Evolutionary conservation across 129 eudicot genomes (phyloP).

Genomic region (Flaveria bidentis): DNA sequence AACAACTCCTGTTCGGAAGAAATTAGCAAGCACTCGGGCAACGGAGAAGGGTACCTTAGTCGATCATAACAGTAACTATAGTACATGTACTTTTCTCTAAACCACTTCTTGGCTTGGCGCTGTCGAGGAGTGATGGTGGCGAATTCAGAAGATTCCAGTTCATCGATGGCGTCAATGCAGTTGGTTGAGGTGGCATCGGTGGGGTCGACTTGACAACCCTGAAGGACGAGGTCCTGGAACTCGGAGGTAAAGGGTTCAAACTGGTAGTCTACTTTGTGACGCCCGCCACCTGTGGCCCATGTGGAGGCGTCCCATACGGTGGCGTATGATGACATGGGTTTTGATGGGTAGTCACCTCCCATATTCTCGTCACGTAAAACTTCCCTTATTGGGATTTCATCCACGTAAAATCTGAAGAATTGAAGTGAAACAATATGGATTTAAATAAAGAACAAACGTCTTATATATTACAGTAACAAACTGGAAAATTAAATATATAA

Average conservation of each 20-base stretch:
- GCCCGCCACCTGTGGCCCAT: constrained; percentile 88
- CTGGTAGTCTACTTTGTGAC: constrained; percentile 59
- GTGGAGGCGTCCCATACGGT: constrained; percentile 88
- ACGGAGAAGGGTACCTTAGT: constrained; percentile 58
- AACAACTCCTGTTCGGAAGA: constrained; percentile 55
- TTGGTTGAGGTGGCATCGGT: constrained; percentile 49
- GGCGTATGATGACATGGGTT: constrained; percentile 90
- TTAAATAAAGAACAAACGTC: neutral
- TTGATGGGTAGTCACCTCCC: constrained; percentile 88
- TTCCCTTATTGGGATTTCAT: constrained; percentile 74
- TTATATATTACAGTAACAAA: too few species aligned
- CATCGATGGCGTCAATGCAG: constrained; percentile 49
- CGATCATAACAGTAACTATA: constrained; percentile 70
- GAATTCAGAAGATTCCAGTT: constrained; percentile 45
- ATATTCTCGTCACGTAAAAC: constrained; percentile 44
- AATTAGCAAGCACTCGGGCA: constrained; percentile 61
- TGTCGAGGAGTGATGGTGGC: constrained; percentile 51
- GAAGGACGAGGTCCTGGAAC: constrained; percentile 64
- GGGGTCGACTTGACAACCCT: constrained; percentile 81
- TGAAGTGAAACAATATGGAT: neutral
- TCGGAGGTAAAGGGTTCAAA: constrained; percentile 66
- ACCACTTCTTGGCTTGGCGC: constrained; percentile 51
- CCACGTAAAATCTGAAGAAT: constrained; percentile 68
- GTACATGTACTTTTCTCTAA: constrained; percentile 66
- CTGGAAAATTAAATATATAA: neutral